Base-by-base conservation (phyloP, 768 basidiomycete genomes). In the Hortiboletus flavorubellus region DNA sequence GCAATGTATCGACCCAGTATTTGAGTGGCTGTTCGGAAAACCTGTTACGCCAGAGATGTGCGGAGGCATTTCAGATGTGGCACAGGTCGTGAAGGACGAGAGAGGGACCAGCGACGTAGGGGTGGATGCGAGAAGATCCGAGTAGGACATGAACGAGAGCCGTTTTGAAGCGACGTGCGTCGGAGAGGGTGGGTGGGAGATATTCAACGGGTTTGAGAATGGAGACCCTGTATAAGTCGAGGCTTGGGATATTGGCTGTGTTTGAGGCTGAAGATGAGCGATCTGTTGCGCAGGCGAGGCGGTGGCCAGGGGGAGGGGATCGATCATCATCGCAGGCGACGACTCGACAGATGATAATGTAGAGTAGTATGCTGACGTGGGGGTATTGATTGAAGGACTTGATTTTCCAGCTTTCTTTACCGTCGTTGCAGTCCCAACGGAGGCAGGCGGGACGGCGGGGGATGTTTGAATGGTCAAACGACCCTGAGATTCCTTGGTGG, bases 111-210 rank as follows among this genome's bases (percentile, higher is more conserved):
- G 83, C 10, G 86, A 78, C 0, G 85, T 76, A 0, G 93, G 93
- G 0, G 90, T 84, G 0, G 86, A 88, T 0, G 87, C 75, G 40
- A 95, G 82, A 3, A 95, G 79, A 69, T 95, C 93, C 29, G 86
- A 81, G 70, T 94, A 94, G 4, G 91, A 89, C 72, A 95, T 81
- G 77, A 94, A 96, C 0, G 91, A 93, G 11, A 93, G 81, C 2
- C 91, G 86, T 62, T 93, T 91, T 30, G 76, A 74, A 77, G 69
- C 60, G 2, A 10, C 59, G 49, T 78, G 75, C 1, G 77, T 75
- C 6, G 84, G 79, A 11, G 81, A 81, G 18, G 81, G 76, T 9
- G 76, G 75, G 34, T 66, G 68, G 39, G 67, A 66, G 43, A 67
- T 49, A 33, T 61, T 64, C 53, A 65, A 54, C 34, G 64, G 62